Conservation (phyloP, 2,329 filamentous ascomycete species). For the Grosmannia penicillata region DNA sequence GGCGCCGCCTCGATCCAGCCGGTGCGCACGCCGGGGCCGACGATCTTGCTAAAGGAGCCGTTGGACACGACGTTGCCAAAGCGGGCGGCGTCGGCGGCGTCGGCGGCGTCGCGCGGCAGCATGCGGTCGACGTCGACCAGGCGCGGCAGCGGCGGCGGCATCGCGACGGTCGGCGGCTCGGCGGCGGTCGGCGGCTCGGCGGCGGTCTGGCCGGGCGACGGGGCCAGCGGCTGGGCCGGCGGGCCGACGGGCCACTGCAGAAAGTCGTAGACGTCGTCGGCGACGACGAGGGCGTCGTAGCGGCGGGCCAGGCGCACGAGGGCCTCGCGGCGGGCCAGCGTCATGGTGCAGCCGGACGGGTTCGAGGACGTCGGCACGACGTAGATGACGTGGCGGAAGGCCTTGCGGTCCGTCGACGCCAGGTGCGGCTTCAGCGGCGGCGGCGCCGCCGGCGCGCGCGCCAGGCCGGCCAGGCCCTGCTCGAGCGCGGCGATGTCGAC, state of each 20-base stretch:
- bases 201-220: not conserved
- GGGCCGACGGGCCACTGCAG: slow-evolving; percentile 54
- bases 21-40: slow-evolving; percentile 64
- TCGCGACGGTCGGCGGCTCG: slow-evolving; percentile 15
- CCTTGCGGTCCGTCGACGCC: slow-evolving; percentile 46
- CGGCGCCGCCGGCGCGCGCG: not conserved
- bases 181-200: not conserved
- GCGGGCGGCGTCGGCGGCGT: slow-evolving; percentile 30
- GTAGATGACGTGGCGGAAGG: slow-evolving; percentile 81
- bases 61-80: slow-evolving; percentile 80
- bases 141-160: slow-evolving; percentile 41
- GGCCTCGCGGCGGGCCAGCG: slow-evolving; percentile 45
- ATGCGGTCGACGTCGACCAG: slow-evolving; percentile 65
- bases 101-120: slow-evolving; percentile 29
- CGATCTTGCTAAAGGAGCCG: slow-evolving; percentile 80
- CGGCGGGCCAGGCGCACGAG: slow-evolving; percentile 65
- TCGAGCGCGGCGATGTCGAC: slow-evolving; percentile 52
- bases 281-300: slow-evolving; percentile 68
- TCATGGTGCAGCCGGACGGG: slow-evolving; percentile 74
- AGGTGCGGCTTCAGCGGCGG: slow-evolving; percentile 12
- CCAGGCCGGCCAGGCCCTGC: slow-evolving; percentile 17
- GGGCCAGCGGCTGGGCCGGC: slow-evolving; percentile 1
- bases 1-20: slow-evolving; percentile 74
- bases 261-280: slow-evolving; percentile 91
- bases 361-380: slow-evolving; percentile 81